A percentile compares a stretch with the other conserved stretches of the same genome.
These are phyloP conservation scores for Sutorius australiensis DNA, from an alignment of 768 basidiomycete genomes.

Conservation along the genomic window DNA sequence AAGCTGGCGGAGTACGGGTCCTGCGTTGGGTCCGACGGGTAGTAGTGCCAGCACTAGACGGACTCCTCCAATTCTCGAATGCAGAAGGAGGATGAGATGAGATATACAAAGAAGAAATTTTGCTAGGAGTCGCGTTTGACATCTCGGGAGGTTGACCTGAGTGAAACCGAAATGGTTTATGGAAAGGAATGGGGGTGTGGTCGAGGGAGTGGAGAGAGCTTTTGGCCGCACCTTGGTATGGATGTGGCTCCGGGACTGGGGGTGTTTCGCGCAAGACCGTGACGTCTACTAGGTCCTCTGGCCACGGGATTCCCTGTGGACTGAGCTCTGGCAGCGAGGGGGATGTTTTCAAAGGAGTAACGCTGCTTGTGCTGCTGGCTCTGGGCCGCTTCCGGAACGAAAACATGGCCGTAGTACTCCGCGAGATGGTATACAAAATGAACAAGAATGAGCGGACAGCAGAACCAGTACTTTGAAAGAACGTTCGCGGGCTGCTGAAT, in stretches of 20 bases:
- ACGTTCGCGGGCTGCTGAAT: slow-evolving; percentile 16
- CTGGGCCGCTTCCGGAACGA: slow-evolving; percentile 64
- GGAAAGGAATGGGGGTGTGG: slow-evolving; percentile 64
- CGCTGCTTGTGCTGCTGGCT: slow-evolving; percentile 41
- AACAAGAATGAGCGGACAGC: slow-evolving; percentile 22
- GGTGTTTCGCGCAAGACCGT: slow-evolving; percentile 52
- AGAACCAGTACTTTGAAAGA: slow-evolving; percentile 21
- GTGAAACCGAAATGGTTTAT: slow-evolving; percentile 69
- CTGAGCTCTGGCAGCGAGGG: slow-evolving; percentile 77
- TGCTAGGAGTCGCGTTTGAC: slow-evolving; percentile 33
- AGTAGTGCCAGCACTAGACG: slow-evolving; percentile 33
- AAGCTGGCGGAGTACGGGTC: slow-evolving; percentile 65
- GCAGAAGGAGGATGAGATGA: slow-evolving; percentile 52
- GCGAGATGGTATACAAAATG: slow-evolving; percentile 21
- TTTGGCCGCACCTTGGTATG: slow-evolving; percentile 66
- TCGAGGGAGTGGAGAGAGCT: slow-evolving; percentile 56
- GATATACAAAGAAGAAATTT: slow-evolving; percentile 73
- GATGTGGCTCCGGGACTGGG: slow-evolving; percentile 30
- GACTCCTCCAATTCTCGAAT: slow-evolving; percentile 54
- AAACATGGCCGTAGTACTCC: slow-evolving; percentile 49
- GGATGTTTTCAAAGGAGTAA: slow-evolving; percentile 58
- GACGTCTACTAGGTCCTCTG: slow-evolving; percentile 75
- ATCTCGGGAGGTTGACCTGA: slow-evolving; percentile 36
- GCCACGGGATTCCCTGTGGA: slow-evolving; percentile 79
- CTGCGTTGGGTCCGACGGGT: slow-evolving; percentile 62